phyloP scores from a whole-genome alignment of 2,329 filamentous ascomycete genomes.

The Penicillium sp. region DNA sequence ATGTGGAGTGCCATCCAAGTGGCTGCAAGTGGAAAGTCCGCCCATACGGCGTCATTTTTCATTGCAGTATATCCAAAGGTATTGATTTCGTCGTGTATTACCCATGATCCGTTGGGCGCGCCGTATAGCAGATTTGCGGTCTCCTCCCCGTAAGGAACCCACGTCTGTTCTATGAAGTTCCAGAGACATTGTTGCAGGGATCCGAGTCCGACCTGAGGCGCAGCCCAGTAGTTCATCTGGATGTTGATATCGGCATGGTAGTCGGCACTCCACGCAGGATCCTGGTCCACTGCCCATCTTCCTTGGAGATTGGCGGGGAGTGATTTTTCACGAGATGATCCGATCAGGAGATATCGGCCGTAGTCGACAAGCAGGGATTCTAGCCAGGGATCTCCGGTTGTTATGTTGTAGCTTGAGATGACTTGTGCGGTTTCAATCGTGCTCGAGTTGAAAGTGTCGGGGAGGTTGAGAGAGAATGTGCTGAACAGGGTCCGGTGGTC shows the following conservation, averaged over 20 bases:
- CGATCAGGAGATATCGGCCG: slow-evolving; percentile 55
- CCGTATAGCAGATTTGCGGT: slow-evolving; percentile 57
- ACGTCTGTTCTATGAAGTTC: slow-evolving; percentile 56
- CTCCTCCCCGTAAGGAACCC: slow-evolving; percentile 55
- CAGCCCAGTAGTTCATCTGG: slow-evolving; percentile 62
- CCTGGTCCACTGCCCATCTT: slow-evolving; percentile 52
- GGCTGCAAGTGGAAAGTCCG: slow-evolving; percentile 40
- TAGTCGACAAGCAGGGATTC: slow-evolving; percentile 56
- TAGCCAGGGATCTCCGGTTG: slow-evolving; percentile 47
- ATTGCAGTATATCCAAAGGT: slow-evolving; percentile 59
- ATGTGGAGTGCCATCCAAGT: slow-evolving; percentile 64
- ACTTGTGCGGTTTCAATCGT: slow-evolving; percentile 28
- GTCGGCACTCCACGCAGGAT: slow-evolving; percentile 54
- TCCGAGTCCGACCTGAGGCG: slow-evolving; percentile 10
- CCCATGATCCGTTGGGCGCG: slow-evolving; percentile 51
- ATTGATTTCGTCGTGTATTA: slow-evolving; percentile 59
- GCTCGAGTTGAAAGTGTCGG: slow-evolving; percentile 17
- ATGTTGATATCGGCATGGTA: slow-evolving; percentile 62
- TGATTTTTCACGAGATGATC: slow-evolving; percentile 51
- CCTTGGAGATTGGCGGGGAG: slow-evolving; percentile 61
- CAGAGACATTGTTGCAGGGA: slow-evolving; percentile 42
- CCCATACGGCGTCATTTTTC: slow-evolving; percentile 46
- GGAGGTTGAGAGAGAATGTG: slow-evolving; percentile 45
- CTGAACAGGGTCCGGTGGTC: slow-evolving; percentile 16
- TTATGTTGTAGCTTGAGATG: slow-evolving; percentile 20